Percentiles rank a stretch among this genome's conserved stretches.
Conservation (phyloP, 352 stramenopile genomes). For the Phytophthora rubi region DNA sequence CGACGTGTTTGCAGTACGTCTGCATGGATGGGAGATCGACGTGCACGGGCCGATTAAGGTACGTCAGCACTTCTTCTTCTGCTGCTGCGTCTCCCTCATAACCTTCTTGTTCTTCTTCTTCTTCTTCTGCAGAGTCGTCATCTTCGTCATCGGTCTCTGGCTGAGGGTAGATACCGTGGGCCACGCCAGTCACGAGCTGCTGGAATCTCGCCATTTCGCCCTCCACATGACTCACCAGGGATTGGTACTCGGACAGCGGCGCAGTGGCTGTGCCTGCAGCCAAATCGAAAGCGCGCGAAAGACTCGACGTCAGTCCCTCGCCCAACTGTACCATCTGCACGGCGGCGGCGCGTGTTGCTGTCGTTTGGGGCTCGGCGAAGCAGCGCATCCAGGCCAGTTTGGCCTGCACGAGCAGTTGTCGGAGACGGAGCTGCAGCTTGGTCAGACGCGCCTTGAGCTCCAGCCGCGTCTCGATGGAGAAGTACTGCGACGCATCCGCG, state of each 20-base stretch:
- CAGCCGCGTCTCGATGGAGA: constrained; percentile 66
- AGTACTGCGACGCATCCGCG: constrained; percentile 51
- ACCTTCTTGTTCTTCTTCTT: constrained; percentile 2
- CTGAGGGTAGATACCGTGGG: constrained; percentile 20
- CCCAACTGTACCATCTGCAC: constrained; percentile 50
- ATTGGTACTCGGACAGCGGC: constrained; percentile 53
- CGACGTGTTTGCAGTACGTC: constrained; percentile 62
- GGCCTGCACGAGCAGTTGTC: constrained; percentile 48
- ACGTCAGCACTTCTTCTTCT: constrained; percentile 25
- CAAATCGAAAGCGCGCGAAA: constrained; percentile 52
- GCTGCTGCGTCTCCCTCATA: constrained; percentile 4
- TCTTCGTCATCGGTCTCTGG: constrained; percentile 21
- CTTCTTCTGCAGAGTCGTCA: constrained; percentile 16
- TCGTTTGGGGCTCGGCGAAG: constrained; percentile 23
- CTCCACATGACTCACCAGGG: constrained; percentile 53
- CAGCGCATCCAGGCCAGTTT: constrained; percentile 77
- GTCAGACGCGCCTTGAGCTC: constrained; percentile 54
- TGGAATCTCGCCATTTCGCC: constrained; percentile 47
- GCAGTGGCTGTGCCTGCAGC: constrained; percentile 32
- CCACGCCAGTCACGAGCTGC: constrained; percentile 41
- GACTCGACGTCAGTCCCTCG: constrained; percentile 44
- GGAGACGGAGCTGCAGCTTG: constrained; percentile 47
- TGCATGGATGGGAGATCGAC: constrained; percentile 79
- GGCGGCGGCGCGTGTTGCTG: constrained; percentile 11
- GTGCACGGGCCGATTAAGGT: constrained; percentile 31